Conservation (phyloP, 2,329 filamentous ascomycete species). For the Alternaria alternata region DNA sequence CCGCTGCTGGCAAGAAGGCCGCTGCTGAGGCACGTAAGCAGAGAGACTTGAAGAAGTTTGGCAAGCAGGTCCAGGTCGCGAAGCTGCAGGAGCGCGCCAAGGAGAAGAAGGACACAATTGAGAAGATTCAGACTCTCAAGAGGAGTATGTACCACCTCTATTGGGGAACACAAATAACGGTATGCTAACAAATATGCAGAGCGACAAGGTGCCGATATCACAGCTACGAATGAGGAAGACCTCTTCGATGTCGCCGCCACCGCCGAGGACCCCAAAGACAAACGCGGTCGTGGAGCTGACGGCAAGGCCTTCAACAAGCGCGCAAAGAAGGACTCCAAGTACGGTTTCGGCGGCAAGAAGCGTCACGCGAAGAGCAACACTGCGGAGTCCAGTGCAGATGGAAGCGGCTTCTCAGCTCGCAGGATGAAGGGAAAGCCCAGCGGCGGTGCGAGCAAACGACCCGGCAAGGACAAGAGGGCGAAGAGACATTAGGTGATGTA, state of each 20-base stretch:
- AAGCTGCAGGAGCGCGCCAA: slow-evolving; percentile 94
- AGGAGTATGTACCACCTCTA: slow-evolving; percentile 72
- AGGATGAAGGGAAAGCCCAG: slow-evolving; percentile 75
- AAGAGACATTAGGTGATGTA: slow-evolving; percentile 36
- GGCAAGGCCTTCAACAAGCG: slow-evolving; percentile 71
- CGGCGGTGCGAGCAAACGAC: slow-evolving; percentile 41
- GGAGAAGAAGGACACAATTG: slow-evolving; percentile 89
- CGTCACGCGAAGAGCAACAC: slow-evolving; percentile 89
- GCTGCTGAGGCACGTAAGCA: slow-evolving; percentile 88
- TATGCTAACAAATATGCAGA: slow-evolving; percentile 64
- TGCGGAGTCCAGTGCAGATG: slow-evolving; percentile 80
- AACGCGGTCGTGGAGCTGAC: slow-evolving; percentile 46
- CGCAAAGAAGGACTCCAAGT: slow-evolving; percentile 93
- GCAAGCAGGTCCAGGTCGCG: slow-evolving; percentile 96
- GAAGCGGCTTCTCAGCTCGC: slow-evolving; percentile 80
- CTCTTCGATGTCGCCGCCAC: slow-evolving; percentile 85
- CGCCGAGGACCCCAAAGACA: slow-evolving; percentile 58
- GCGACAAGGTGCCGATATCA: slow-evolving; percentile 76
- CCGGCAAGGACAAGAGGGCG: slow-evolving; percentile 46
- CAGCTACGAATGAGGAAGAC: slow-evolving; percentile 77
- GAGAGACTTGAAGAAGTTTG: slow-evolving; percentile 97
- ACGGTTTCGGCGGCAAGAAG: slow-evolving; percentile 97
- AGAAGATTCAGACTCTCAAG: slow-evolving; percentile 95
- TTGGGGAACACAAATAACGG: not conserved
- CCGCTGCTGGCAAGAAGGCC: slow-evolving; percentile 91